A percentile compares a stretch with the other conserved stretches of the same genome.
Conservation (phyloP, 371 early-diverging fungal species). For the Phascolomyces articulosus region DNA sequence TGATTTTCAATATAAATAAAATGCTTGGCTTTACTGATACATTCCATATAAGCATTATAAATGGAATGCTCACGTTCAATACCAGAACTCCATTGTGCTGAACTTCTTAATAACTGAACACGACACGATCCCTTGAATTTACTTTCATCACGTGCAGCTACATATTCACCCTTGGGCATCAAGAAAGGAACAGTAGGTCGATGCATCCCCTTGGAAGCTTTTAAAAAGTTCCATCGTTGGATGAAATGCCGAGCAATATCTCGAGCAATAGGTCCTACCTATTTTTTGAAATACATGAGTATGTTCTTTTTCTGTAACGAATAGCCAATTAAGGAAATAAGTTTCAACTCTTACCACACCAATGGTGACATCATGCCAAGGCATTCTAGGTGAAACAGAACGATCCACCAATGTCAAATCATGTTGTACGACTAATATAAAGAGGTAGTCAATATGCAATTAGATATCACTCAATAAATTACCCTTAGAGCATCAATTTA, state of each 20-base stretch:
- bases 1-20: constrained; percentile 94
- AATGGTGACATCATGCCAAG: constrained; percentile 94
- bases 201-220: constrained; percentile 66
- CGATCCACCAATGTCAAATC: constrained; percentile 60
- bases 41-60: constrained; percentile 80
- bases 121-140: constrained; percentile 67
- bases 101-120: constrained; percentile 71
- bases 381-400: constrained; percentile 77
- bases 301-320: no score
- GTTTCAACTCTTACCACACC: constrained; percentile 49
- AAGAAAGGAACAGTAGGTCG: constrained; percentile 70
- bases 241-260: constrained; percentile 91
- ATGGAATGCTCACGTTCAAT: constrained; percentile 77
- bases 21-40: constrained; percentile 79
- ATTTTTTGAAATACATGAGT: no score
- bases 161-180: constrained; percentile 81
- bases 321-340: not conserved
- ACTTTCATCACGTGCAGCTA: constrained; percentile 66
- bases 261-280: constrained; percentile 75
- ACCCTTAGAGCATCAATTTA: not conserved
- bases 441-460: not conserved
- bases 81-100: constrained; percentile 70
- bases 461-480: no score
- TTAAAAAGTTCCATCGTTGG: constrained; percentile 91
- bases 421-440: constrained; percentile 53